These are phyloP conservation scores for Chondrus crispus DNA, from an alignment of 23 red algal species.

Conservation along the genomic window DNA sequence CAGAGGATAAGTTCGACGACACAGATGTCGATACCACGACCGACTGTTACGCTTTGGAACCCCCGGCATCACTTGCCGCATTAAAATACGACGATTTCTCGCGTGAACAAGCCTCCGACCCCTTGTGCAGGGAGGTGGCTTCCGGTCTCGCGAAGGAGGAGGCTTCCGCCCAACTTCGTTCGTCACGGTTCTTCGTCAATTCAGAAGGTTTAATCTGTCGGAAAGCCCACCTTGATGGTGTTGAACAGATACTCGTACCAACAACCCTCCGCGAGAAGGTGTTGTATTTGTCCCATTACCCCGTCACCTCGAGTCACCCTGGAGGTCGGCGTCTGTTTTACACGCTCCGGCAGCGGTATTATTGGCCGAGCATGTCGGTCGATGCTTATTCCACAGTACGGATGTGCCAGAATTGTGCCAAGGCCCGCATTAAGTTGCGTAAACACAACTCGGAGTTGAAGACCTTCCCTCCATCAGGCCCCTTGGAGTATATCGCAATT, in stretches of 20 bases:
- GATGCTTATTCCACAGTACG: background rate
- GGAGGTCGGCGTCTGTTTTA: background rate
- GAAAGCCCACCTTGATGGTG: too few species aligned
- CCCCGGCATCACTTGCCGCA: background rate
- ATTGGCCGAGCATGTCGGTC: background rate
- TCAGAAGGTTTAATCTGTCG: too few species aligned
- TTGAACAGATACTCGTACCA: background rate
- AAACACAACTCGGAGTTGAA: background rate
- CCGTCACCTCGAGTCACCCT: background rate
- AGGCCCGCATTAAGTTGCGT: background rate
- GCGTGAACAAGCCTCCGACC: background rate
- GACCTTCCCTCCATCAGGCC: background rate
- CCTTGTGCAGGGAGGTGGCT: too few species aligned
- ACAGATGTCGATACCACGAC: background rate
- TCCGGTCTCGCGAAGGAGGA: too few species aligned
- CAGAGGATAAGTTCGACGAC: too few species aligned
- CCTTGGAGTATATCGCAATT: constrained; percentile 2
- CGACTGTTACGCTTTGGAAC: background rate
- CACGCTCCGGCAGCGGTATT: background rate
- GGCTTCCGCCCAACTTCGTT: too few species aligned
- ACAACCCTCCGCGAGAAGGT: background rate
- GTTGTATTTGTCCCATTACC: background rate
- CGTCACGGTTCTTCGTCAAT: too few species aligned
- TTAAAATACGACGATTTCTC: background rate
- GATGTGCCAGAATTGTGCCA: background rate